phyloP scores from a whole-genome alignment of 148 eudicot species.

The Pharnaceum exiguum region DNA sequence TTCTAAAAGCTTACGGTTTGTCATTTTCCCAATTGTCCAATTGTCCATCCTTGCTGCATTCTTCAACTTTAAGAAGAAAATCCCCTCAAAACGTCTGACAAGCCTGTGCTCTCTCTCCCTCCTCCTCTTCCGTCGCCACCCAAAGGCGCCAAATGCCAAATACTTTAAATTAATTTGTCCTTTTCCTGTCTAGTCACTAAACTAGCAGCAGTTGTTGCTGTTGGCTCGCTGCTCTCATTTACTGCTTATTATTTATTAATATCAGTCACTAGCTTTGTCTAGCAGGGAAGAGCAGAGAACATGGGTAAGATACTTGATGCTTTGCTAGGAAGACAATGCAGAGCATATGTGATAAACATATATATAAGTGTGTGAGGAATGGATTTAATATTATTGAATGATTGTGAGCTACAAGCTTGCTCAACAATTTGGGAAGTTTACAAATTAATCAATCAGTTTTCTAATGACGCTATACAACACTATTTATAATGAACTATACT shows the following conservation, averaged over 20 bases:
- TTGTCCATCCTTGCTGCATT: too few relatives aligned
- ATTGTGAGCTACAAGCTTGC: too few relatives aligned
- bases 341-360: too few relatives aligned
- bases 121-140: conserved; percentile 15
- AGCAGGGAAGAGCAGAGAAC: background rate
- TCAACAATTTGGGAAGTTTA: too few relatives aligned
- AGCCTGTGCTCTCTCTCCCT: background rate
- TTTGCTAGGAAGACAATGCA: conserved; percentile 41
- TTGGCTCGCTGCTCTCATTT: background rate
- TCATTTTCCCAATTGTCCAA: too few relatives aligned
- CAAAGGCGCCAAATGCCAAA: conserved; percentile 8
- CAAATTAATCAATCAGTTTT: too few relatives aligned
- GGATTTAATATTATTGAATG: too few relatives aligned
- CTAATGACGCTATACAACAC: too few relatives aligned
- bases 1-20: too few relatives aligned
- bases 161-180: too few relatives aligned
- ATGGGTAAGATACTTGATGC: conserved; percentile 52
- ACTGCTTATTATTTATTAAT: background rate
- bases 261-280: background rate
- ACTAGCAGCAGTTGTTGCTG: background rate
- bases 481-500: too few relatives aligned
- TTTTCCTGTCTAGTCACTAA: background rate
- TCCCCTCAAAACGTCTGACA: background rate
- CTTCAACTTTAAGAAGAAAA: conserved; percentile 11
- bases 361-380: too few relatives aligned